Evolutionary conservation across 176 grass and related monocot species (phyloP), one percentile per base, ranked within the genome.

Genomic region (Oryza coarctata): DNA sequence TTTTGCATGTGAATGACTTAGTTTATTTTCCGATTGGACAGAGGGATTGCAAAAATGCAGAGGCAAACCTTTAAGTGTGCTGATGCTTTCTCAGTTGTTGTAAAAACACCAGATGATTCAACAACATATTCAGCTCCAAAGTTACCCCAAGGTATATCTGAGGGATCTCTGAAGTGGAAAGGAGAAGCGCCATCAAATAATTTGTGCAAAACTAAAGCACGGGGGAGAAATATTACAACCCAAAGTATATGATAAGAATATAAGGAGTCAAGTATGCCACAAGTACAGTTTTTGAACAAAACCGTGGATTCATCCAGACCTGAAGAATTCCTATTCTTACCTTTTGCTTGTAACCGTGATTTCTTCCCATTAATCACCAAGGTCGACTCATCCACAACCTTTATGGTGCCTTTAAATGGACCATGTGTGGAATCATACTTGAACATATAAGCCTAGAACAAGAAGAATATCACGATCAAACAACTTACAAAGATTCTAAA

Each of bases 21-120:
- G 5, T 47, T 45, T 75, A 50, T 47, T 23, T 47, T 2, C 39
- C 28, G 15, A 75, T 27, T 70, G 45, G 23, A 15, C 28, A 76
- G 61, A 63, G 73, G 14, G 7, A 31, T 23, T 77, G 22, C 27
- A 9, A 20, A 68, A 77, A 61, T 13, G 55, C 77, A 33, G 29
- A 77, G 15, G 31, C 45, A 58, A 43, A 93, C 91, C 94, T 93
- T 93, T 70, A 97, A 81, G 76, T 97, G 94, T 81, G 86, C 81
- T 15, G 94, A 97, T 67, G 94, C 94, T 58, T 93, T 91, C 20
- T 91, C 91, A 0, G 66, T 36, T 85, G 91, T 88, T 52, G 94
- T 97, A 88, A 97, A 97, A 68, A 93, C 88, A 78, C 94, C 91
- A 93, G 94, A 97, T 84, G 94, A 93, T 86, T 97, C 94, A 78